Conservation (phyloP, 1,284 basidiomycete genomes). For the Heliocybe sulcata region DNA sequence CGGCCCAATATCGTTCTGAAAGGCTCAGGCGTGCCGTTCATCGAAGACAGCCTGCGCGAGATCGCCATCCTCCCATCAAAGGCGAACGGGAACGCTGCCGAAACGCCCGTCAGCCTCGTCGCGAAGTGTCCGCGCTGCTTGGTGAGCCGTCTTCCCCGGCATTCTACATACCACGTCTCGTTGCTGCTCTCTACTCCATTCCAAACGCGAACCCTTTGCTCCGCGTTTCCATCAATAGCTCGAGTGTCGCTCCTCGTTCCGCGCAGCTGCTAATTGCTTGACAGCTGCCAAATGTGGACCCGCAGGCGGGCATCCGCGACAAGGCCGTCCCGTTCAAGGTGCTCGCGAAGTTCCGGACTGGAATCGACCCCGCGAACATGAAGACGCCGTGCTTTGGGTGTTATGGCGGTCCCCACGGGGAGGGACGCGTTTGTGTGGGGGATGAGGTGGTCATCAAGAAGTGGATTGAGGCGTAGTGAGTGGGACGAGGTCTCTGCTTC, state of each 20-base stretch:
- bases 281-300: constrained; percentile 70
- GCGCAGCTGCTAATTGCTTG: constrained; percentile 4
- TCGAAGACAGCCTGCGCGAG: constrained; percentile 51
- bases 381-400: constrained; percentile 56
- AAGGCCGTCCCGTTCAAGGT: constrained; percentile 68
- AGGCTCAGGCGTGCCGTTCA: constrained; percentile 42
- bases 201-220: too few relatives aligned
- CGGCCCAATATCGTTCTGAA: constrained; percentile 65
- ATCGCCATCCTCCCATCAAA: constrained; percentile 32
- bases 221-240: too few relatives aligned
- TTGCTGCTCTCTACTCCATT: too few relatives aligned
- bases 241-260: constrained; percentile 1
- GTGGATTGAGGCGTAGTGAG: constrained; percentile 14
- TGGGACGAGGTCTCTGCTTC: neutral
- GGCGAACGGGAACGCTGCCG: constrained; percentile 12
- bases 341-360: constrained; percentile 58
- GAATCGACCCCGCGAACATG: constrained; percentile 38
- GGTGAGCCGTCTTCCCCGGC: constrained; percentile 38
- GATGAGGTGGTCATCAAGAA: constrained; percentile 46
- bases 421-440: constrained; percentile 49
- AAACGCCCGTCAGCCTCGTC: constrained; percentile 46
- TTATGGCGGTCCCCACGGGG: constrained; percentile 42
- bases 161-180: too few relatives aligned
- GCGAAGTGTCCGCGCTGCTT: constrained; percentile 64
- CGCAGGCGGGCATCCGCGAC: constrained; percentile 57